A percentile compares a stretch with the other conserved stretches of the same genome.
phyloP scores from a whole-genome alignment of 2,329 filamentous ascomycete genomes.

The Penicillium verrucosum region DNA sequence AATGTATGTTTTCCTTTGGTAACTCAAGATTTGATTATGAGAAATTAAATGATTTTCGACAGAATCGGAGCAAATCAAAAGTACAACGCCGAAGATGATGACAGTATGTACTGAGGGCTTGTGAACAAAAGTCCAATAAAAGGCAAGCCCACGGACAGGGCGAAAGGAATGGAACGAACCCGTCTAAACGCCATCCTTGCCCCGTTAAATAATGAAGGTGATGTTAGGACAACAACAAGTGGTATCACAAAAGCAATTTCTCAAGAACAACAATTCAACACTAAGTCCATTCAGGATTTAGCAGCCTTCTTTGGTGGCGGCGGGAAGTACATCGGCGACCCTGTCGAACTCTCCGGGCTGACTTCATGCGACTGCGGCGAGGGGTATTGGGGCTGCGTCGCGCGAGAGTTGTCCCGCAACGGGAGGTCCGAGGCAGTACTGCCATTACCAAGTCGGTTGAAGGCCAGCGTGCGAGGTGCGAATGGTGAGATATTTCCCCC shows the following conservation, averaged over 20 bases:
- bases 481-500: slow-evolving; percentile 17
- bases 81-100: slow-evolving; percentile 3
- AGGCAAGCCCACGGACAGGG: not conserved
- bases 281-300: slow-evolving; percentile 19
- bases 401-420: slow-evolving; percentile 34
- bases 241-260: slow-evolving; percentile 9
- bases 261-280: not conserved
- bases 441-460: slow-evolving; percentile 39
- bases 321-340: slow-evolving; percentile 41
- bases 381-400: slow-evolving; percentile 21
- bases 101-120: not conserved
- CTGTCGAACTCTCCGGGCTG: slow-evolving; percentile 4
- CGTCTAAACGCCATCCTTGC: not conserved
- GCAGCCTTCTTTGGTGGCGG: slow-evolving; percentile 42
- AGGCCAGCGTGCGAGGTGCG: slow-evolving; percentile 43
- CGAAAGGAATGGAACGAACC: not conserved
- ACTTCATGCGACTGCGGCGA: slow-evolving; percentile 21
- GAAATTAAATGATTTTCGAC: not conserved
- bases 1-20: not conserved
- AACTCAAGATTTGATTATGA: not conserved
- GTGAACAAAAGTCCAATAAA: not conserved
- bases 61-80: not conserved
- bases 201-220: slow-evolving; percentile 5
- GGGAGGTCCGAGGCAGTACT: slow-evolving; percentile 41
- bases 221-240: slow-evolving; percentile 1